Evolutionary conservation across 2,329 filamentous ascomycete genomes (phyloP).

Genomic region (Penicillium hordei): DNA sequence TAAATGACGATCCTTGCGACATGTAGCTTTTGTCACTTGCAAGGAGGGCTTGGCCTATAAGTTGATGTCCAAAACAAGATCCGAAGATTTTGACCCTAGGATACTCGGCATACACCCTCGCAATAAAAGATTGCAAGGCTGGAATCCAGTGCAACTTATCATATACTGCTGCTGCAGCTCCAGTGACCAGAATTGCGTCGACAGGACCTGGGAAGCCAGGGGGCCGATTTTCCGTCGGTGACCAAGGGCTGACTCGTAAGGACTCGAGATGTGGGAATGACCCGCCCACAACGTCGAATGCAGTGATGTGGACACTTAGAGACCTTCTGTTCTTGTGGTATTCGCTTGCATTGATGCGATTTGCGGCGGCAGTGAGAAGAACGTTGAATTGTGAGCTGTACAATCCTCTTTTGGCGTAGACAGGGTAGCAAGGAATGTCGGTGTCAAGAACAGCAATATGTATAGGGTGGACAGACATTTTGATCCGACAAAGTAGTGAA

Average conservation of each 20-base stretch:
- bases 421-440: slow-evolving; percentile 31
- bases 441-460: slow-evolving; percentile 36
- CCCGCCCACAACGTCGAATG: slow-evolving; percentile 32
- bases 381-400: slow-evolving; percentile 35
- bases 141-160: slow-evolving; percentile 22
- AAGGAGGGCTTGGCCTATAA: slow-evolving; percentile 26
- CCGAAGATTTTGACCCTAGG: slow-evolving; percentile 28
- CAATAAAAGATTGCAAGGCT: slow-evolving; percentile 17
- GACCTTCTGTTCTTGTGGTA: background rate
- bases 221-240: background rate
- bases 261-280: slow-evolving; percentile 20
- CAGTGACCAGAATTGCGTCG: slow-evolving; percentile 29
- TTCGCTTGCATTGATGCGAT: slow-evolving; percentile 18
- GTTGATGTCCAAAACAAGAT: slow-evolving; percentile 31
- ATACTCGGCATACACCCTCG: slow-evolving; percentile 19
- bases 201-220: slow-evolving; percentile 12
- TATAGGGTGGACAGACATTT: slow-evolving; percentile 18
- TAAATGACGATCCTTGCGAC: background rate
- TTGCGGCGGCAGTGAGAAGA: slow-evolving; percentile 30
- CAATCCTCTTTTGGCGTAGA: slow-evolving; percentile 31
- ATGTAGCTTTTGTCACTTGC: slow-evolving; percentile 8
- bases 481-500: background rate
- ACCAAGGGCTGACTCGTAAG: slow-evolving; percentile 16
- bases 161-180: slow-evolving; percentile 23
- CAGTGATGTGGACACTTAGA: slow-evolving; percentile 25